Evolutionary conservation across 345 rosid genomes (phyloP), one percentile per base, ranked within the genome.

Genomic region (Sonneratia alba): DNA sequence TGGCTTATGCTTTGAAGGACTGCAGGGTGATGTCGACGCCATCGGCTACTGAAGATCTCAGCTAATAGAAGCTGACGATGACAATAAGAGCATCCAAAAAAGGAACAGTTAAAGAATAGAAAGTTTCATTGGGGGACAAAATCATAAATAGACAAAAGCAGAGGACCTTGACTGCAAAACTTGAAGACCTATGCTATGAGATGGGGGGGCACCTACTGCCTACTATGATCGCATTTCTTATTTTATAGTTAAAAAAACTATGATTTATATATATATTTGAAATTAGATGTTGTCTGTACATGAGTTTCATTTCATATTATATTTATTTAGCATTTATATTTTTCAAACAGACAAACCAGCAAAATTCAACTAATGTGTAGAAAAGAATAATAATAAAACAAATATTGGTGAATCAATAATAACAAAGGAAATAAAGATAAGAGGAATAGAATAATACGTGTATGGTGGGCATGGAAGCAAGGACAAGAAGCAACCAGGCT

Each of bases 381-480:
- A 57, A n/a, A 57, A 57, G 3, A 55, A 21, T 18, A 55, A 2
- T 0, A 16, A 53, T 53, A 53, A 53, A 0, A 53, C 5, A 53
- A 19, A 8, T 57, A 57, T 18, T 18, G n/a, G n/a, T 21, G 63
- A 10, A n/a, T 21, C 13, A 61, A 27, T 22, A n/a, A n/a, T 59
- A 59, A 27, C 1, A 61, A 6, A 13, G 36, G 24, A 11, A 61
- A 62, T 62, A 24, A 34, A 27, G n/a, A 27, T n/a, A 12, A 27
- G 66, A 6, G 38, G 70, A 68, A 68, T 68, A 45, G 70, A 68
- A 68, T 68, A 68, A 68, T 68, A 55, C 19, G 8, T 68, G 56
- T 68, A 68, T 68, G 70, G 56, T 68, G 70, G 70, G 53, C 21
- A 68, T 43, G 45, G 70, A 68, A 68, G 70, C 53, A 68, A 53